These are phyloP conservation scores for Pholiota conissans DNA, from an alignment of 768 basidiomycete species.

Conservation along the genomic window DNA sequence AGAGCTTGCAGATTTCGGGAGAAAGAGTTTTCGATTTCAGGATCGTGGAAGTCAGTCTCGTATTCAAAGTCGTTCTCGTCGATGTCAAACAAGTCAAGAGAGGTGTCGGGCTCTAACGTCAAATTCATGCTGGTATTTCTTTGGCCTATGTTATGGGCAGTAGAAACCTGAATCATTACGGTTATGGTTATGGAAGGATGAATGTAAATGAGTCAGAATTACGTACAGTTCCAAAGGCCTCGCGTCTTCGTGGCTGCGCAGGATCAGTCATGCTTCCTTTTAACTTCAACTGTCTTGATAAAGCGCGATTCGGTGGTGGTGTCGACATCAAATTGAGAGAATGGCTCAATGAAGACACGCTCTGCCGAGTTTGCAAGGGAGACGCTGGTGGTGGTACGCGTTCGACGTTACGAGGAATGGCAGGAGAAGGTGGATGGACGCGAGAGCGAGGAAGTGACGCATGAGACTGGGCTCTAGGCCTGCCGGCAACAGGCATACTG, in stretches of 20 bases:
- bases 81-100: slow-evolving; percentile 68
- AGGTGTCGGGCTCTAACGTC: slow-evolving; percentile 40
- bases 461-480: slow-evolving; percentile 62
- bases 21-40: slow-evolving; percentile 37
- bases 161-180: slow-evolving; percentile 27
- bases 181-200: slow-evolving; percentile 15
- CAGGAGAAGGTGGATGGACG: slow-evolving; percentile 36
- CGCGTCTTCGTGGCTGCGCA: slow-evolving; percentile 48
- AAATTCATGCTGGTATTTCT: slow-evolving; percentile 32
- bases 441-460: slow-evolving; percentile 36
- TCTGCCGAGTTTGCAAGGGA: slow-evolving; percentile 34
- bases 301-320: slow-evolving; percentile 66
- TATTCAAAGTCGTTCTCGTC: slow-evolving; percentile 69
- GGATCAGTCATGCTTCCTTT: slow-evolving; percentile 78
- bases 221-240: slow-evolving; percentile 41
- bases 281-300: slow-evolving; percentile 54
- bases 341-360: slow-evolving; percentile 26
- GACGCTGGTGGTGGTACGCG: slow-evolving; percentile 29
- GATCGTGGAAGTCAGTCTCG: slow-evolving; percentile 35
- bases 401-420: slow-evolving; percentile 27
- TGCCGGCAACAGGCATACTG: slow-evolving; percentile 38
- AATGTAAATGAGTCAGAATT: not conserved
- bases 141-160: slow-evolving; percentile 27
- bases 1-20: slow-evolving; percentile 32
- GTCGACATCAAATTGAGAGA: slow-evolving; percentile 50